Base-by-base conservation (phyloP, 163 green algal species). In the Volvox carteri region DNA sequence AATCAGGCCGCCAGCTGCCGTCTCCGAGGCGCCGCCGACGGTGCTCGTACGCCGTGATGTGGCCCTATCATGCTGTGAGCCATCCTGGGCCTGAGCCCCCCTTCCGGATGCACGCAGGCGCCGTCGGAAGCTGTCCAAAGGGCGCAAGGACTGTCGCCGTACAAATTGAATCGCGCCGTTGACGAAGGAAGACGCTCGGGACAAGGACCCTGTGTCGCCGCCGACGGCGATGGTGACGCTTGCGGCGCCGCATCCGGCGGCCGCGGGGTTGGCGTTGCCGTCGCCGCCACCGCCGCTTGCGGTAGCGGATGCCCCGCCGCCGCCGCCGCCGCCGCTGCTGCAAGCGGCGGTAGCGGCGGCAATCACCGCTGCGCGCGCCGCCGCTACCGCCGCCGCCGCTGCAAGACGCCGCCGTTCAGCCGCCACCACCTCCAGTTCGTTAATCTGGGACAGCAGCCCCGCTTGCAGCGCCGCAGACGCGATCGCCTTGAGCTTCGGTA, bases 401-500 rank as follows among this genome's bases (percentile, higher is more conserved):
- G 18, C 41, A 41, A 56, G 41, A 18, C 39, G 33, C 58, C 78
- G 39, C 25, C 78, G 21, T 42, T 52, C 56, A 28, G 39, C n/a
- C 48, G 58, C 41, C 39, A 8, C 41, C 11, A 19, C 58, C 78
- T 76, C 78, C 4, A 52, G 35, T 9, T 73, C 52, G 37, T 54
- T 73, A 52, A 85, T 85, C 77, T 85, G 52, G 5, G 52, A 41
- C 33, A 85, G 77, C 19, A 85, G 54, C 12, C 52, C 19, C 25
- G 25, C 44, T 35, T 87, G 81, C 46, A 87, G 67, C 23, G 81
- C 81, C 48, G 81, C 67, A 6, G 65, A 65, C 25, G 81, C 81
- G 42, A 87, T 65, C 19, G 67, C 67, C 44, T 80, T 80, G 8
- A 87, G 81, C 65, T 77, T 78, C 2, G 81, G 81, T 35, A 87